Base-by-base conservation (phyloP, 805 yeast species). In the Candida xiaguanensis region DNA sequence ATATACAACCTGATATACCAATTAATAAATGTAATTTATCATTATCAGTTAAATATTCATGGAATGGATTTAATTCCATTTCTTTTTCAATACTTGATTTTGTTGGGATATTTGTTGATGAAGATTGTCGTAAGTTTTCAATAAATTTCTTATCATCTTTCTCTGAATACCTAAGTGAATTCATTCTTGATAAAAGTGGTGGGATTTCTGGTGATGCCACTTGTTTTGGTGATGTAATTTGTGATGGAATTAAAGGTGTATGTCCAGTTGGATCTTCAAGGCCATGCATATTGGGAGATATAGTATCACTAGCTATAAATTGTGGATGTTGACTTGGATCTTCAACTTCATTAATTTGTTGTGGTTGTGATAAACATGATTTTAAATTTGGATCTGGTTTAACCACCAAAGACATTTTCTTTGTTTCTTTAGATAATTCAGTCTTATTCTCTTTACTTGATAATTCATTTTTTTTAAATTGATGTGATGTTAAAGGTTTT, bases 1-100 rank as follows among this genome's bases (percentile, higher is more conserved):
- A 47, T 20, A 54, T 48, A 31, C 59, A 55, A 2, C 60, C 60
- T 2, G 60, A 51, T 12, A 55, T 47, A 14, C 57, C 60, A 33
- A 55, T 53, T 17, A 55, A 40, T n/a, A 55, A 42, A 39, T 55
- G 60, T 16, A 48, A 31, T 23, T 51, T 54, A 11, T 45, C 33
- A 31, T 39, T 38, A n/a, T 36, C 38, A 4, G 13, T 17, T 4
- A 27, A 22, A 51, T 18, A 22, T 15, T 29, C 34, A 5, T 32
- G 25, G 11, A 34, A 26, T 3, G 26, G 18, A 19, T 19, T 35
- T 8, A 18, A 9, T 15, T 35, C 15, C 3, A 16, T 14, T 5
- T 18, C 15, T 5, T 24, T 5, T 4, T 25, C 24, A 18, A 14
- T 20, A 26, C 13, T 24, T 25, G n/a, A 9, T 5, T 33, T 27